These are phyloP conservation scores for Ceratocystis alfenasii DNA, from an alignment of 2,329 filamentous ascomycete species.

Conservation along the genomic window DNA sequence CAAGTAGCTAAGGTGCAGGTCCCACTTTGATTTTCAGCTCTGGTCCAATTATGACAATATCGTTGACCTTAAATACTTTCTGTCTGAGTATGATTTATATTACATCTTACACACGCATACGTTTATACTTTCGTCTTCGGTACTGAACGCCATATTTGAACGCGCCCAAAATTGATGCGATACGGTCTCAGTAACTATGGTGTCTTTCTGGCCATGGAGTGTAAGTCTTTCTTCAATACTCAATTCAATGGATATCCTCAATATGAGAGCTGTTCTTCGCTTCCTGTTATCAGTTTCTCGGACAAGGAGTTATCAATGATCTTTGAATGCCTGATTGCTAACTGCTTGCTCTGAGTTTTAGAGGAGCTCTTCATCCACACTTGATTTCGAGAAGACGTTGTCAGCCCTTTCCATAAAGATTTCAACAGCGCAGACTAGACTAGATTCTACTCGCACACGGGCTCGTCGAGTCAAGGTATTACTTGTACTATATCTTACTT, in stretches of 20 bases:
- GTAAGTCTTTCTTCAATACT: slow-evolving; percentile 34
- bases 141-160: too few relatives aligned
- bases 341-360: slow-evolving; percentile 29
- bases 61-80: background rate
- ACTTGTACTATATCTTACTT: slow-evolving; percentile 79
- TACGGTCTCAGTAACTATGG: slow-evolving; percentile 41
- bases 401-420: slow-evolving; percentile 76
- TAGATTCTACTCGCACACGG: slow-evolving; percentile 60
- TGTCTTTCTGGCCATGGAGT: slow-evolving; percentile 77
- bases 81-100: background rate
- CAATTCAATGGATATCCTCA: background rate
- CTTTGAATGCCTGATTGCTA: background rate
- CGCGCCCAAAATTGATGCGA: too few relatives aligned
- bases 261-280: background rate
- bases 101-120: background rate
- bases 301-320: background rate
- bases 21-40: background rate
- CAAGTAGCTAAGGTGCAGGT: background rate
- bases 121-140: too few relatives aligned
- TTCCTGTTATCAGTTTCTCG: background rate
- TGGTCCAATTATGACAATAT: background rate
- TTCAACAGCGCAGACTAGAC: slow-evolving; percentile 54
- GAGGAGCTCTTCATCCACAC: slow-evolving; percentile 70
- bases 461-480: slow-evolving; percentile 71
- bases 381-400: slow-evolving; percentile 85